phyloP scores from a whole-genome alignment of 202 grass and related monocot genomes.

The Miscanthus sacchariflorus region DNA sequence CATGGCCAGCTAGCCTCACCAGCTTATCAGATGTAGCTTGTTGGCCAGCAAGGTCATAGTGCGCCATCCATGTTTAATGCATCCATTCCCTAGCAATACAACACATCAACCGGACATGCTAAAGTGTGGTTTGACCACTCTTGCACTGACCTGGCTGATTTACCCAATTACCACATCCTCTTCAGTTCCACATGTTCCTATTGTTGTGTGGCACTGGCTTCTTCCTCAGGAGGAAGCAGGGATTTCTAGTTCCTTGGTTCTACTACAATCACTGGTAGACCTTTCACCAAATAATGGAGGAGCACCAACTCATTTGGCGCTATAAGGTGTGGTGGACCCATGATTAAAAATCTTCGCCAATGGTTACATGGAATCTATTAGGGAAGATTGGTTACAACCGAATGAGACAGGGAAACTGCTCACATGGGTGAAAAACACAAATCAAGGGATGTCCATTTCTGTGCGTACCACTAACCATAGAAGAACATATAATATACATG shows the following conservation, averaged over 20 bases:
- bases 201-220: background rate
- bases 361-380: slow-evolving; percentile 14
- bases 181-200: slow-evolving; percentile 1
- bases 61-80: background rate
- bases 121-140: background rate
- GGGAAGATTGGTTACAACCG: slow-evolving; percentile 2
- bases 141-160: slow-evolving; percentile 7
- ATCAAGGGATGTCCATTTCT: slow-evolving; percentile 33
- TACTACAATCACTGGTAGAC: background rate
- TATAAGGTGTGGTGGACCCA: background rate
- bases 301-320: background rate
- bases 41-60: slow-evolving; percentile 22
- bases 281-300: background rate
- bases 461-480: background rate
- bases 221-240: background rate
- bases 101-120: background rate
- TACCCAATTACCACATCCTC: background rate
- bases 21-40: background rate
- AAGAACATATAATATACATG: slow-evolving; percentile 17
- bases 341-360: slow-evolving; percentile 26
- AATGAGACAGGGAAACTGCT: background rate
- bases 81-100: slow-evolving; percentile 14
- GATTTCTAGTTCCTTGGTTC: background rate
- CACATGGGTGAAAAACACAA: background rate
- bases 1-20: background rate